Percentiles rank a stretch among this genome's conserved stretches.
Conservation (phyloP, 768 basidiomycete species). For the Phaeolepiota aurea region DNA sequence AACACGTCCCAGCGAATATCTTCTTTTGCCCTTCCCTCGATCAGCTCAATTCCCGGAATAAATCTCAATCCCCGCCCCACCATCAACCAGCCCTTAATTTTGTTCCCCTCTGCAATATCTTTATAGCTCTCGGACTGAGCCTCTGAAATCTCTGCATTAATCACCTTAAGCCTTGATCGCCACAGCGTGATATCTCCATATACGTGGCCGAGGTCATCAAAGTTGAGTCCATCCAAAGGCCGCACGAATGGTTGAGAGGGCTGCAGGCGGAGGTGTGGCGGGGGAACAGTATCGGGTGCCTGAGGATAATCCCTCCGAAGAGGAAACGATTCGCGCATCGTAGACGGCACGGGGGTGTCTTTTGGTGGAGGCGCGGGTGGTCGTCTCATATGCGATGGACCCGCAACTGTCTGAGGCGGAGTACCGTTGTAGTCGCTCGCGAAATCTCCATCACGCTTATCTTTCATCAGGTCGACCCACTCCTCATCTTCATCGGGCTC, state of each 20-base stretch:
- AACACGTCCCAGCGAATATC: slow-evolving; percentile 77
- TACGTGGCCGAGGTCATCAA: slow-evolving; percentile 53
- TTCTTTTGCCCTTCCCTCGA: slow-evolving; percentile 76
- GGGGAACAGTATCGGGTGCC: slow-evolving; percentile 33
- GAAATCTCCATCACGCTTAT: slow-evolving; percentile 28
- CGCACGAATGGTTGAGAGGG: slow-evolving; percentile 64
- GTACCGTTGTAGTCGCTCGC: slow-evolving; percentile 28
- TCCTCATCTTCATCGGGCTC: slow-evolving; percentile 19
- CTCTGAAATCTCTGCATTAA: slow-evolving; percentile 68
- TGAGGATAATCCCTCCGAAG: slow-evolving; percentile 27
- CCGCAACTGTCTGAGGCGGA: slow-evolving; percentile 19
- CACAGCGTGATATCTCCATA: slow-evolving; percentile 66
- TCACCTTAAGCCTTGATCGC: slow-evolving; percentile 60
- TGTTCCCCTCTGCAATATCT: slow-evolving; percentile 62
- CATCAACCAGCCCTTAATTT: slow-evolving; percentile 72
- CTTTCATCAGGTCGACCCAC: slow-evolving; percentile 53
- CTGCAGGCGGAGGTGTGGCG: slow-evolving; percentile 64
- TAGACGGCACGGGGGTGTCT: slow-evolving; percentile 20
- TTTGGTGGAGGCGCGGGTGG: slow-evolving; percentile 24
- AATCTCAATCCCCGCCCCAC: slow-evolving; percentile 61
- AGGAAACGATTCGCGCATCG: slow-evolving; percentile 58
- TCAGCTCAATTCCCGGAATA: slow-evolving; percentile 56
- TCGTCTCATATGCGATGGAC: slow-evolving; percentile 26
- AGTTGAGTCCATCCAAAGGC: slow-evolving; percentile 64
- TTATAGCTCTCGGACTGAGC: slow-evolving; percentile 59